Percentiles rank a stretch among this genome's conserved stretches.
These are phyloP conservation scores for Pseudovirgaria hyperparasitica DNA, from an alignment of 2,329 filamentous ascomycete genomes.

Conservation along the genomic window DNA sequence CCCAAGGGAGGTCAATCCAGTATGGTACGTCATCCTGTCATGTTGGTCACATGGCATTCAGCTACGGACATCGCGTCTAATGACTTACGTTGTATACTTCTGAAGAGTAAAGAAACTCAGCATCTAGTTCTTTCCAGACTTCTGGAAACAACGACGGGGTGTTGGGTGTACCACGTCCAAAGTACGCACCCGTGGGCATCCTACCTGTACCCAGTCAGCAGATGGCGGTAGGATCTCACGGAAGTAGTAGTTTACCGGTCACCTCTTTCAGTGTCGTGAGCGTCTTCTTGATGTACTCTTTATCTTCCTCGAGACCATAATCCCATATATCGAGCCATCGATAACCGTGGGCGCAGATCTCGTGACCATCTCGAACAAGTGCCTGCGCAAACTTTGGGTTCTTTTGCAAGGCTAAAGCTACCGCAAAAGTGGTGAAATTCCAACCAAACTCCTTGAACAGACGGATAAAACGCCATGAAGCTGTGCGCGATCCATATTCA, in stretches of 20 bases:
- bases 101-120: constrained; percentile 15
- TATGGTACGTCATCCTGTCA: constrained; percentile 18
- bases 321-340: constrained; percentile 32
- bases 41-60: no score
- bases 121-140: constrained; percentile 15
- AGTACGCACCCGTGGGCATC: constrained; percentile 24
- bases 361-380: constrained; percentile 27
- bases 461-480: constrained; percentile 28
- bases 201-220: constrained; percentile 9
- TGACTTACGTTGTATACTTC: constrained; percentile 18
- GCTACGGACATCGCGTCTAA: no score
- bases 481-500: constrained; percentile 22
- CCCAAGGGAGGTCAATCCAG: constrained; percentile 16
- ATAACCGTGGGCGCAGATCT: constrained; percentile 28
- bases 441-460: constrained; percentile 30
- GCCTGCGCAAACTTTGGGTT: constrained; percentile 29
- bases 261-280: constrained; percentile 21
- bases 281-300: constrained; percentile 26
- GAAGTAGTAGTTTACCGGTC: no score
- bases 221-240: background rate
- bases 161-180: constrained; percentile 19
- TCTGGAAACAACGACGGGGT: constrained; percentile 13
- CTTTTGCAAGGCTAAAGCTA: constrained; percentile 27
- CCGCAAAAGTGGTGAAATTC: constrained; percentile 31
- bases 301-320: constrained; percentile 23